A percentile compares a stretch with the other conserved stretches of the same genome.
Evolutionary conservation across 345 rosid species (phyloP).

Genomic region (Murraya paniculata): DNA sequence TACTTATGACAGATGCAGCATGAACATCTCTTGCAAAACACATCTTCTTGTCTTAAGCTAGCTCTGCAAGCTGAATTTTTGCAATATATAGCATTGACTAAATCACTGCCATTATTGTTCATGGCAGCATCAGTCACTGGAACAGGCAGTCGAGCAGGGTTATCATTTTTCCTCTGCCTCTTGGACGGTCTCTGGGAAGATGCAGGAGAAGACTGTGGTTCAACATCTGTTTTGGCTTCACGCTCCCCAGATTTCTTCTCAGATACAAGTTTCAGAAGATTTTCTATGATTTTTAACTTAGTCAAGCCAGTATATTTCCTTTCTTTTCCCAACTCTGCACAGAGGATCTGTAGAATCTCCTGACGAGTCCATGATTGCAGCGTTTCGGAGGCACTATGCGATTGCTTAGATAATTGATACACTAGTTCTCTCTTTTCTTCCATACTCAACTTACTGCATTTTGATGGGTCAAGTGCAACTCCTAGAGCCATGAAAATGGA

Average conservation of each 20-base stretch:
- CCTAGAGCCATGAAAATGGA: constrained; percentile 23
- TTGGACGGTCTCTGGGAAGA: constrained; percentile 40
- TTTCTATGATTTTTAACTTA: constrained; percentile 87
- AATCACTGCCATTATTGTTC: constrained; percentile 28
- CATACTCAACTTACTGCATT: constrained; percentile 56
- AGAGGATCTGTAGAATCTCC: constrained; percentile 88
- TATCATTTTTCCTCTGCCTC: constrained; percentile 67
- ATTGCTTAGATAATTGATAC: constrained; percentile 64
- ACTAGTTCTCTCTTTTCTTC: constrained; percentile 86
- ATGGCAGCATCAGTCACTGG: constrained; percentile 25
- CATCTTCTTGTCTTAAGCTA: constrained; percentile 49
- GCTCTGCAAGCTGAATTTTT: constrained; percentile 90
- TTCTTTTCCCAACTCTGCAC: constrained; percentile 96
- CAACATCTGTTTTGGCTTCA: constrained; percentile 33
- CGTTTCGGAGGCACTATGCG: constrained; percentile 61
- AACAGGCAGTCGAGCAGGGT: constrained; percentile 53
- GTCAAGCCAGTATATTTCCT: constrained; percentile 94
- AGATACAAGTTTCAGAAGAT: constrained; percentile 71
- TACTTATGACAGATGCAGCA: constrained; percentile 79
- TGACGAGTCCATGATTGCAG: constrained; percentile 92
- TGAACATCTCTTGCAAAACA: constrained; percentile 85
- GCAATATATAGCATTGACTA: constrained; percentile 44
- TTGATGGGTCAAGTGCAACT: constrained; percentile 44
- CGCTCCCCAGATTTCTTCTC: constrained; percentile 53
- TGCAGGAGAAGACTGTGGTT: constrained; percentile 35